A percentile compares a stretch with the other conserved stretches of the same genome.
phyloP scores from a whole-genome alignment of 2,329 filamentous ascomycete genomes.

The Talaromyces marneffei region DNA sequence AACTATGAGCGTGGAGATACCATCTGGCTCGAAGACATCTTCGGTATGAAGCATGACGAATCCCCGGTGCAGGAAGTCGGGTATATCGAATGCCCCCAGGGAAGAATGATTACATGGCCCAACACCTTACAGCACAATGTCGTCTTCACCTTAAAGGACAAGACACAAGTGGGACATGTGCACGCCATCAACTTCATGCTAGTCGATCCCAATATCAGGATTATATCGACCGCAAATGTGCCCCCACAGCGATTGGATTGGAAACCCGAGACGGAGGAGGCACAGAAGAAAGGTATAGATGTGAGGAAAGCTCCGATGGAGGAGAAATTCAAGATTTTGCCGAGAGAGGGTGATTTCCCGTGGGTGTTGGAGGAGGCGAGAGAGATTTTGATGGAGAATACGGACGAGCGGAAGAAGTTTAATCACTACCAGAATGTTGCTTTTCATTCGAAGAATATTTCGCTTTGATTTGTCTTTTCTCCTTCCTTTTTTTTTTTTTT shows the following conservation, averaged over 20 bases:
- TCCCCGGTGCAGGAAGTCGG: slow-evolving; percentile 24
- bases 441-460: slow-evolving; percentile 24
- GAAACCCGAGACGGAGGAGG: slow-evolving; percentile 25
- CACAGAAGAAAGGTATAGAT: slow-evolving; percentile 1
- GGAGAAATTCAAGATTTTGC: slow-evolving; percentile 15
- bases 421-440: slow-evolving; percentile 27
- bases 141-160: slow-evolving; percentile 47
- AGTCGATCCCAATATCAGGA: slow-evolving; percentile 51
- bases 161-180: slow-evolving; percentile 47
- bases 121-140: slow-evolving; percentile 48
- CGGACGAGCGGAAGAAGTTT: slow-evolving; percentile 22
- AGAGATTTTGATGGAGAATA: slow-evolving; percentile 25
- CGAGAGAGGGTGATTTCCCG: slow-evolving; percentile 23
- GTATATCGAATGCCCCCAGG: slow-evolving; percentile 16
- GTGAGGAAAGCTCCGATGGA: slow-evolving; percentile 20
- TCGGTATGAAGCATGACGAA: slow-evolving; percentile 23
- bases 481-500: neutral
- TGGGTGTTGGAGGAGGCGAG: slow-evolving; percentile 37
- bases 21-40: slow-evolving; percentile 28
- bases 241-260: slow-evolving; percentile 49
- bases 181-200: slow-evolving; percentile 54
- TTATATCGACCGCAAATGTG: slow-evolving; percentile 51
- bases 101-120: slow-evolving; percentile 24
- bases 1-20: slow-evolving; percentile 26
- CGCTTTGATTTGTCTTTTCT: neutral